These are phyloP conservation scores for Kurtzmaniella natalensis DNA, from an alignment of 1,139 yeast species.

Conservation along the genomic window DNA sequence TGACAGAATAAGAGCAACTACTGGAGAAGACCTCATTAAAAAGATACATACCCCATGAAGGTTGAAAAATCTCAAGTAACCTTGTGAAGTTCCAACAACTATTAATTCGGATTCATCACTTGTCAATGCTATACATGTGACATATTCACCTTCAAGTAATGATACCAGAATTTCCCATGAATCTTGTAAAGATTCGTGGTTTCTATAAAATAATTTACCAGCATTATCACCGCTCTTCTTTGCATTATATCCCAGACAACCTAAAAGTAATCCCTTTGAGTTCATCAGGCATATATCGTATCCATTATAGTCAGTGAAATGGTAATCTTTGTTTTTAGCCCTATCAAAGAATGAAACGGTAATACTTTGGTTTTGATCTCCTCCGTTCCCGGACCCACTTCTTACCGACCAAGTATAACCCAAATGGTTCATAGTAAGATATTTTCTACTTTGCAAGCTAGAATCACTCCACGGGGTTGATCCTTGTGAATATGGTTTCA, in stretches of 20 bases:
- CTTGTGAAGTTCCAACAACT: slow-evolving; percentile 39
- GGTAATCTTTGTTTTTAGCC: slow-evolving; percentile 75
- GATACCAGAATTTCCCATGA: slow-evolving; percentile 43
- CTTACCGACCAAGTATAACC: slow-evolving; percentile 84
- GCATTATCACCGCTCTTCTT: slow-evolving; percentile 13
- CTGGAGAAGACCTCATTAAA: slow-evolving; percentile 35
- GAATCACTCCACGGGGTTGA: slow-evolving; percentile 73
- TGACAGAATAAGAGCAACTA: slow-evolving; percentile 36
- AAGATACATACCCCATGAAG: slow-evolving; percentile 39
- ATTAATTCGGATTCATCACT: slow-evolving; percentile 30
- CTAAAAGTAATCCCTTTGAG: slow-evolving; percentile 62
- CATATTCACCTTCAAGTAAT: slow-evolving; percentile 27
- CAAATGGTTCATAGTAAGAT: slow-evolving; percentile 71
- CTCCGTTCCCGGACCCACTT: slow-evolving; percentile 11
- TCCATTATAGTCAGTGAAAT: slow-evolving; percentile 70
- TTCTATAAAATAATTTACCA: slow-evolving; percentile 40
- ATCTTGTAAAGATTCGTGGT: slow-evolving; percentile 41
- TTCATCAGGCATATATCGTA: slow-evolving; percentile 77
- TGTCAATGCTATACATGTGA: slow-evolving; percentile 36
- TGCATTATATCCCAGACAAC: slow-evolving; percentile 30
- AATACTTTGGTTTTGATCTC: slow-evolving; percentile 49
- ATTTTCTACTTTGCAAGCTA: slow-evolving; percentile 51
- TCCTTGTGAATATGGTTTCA: slow-evolving; percentile 64
- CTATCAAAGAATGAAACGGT: slow-evolving; percentile 87
- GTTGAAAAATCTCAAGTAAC: slow-evolving; percentile 39